Evolutionary conservation across 257 asterid genomes (phyloP).

Genomic region (Capsicum baccatum): DNA sequence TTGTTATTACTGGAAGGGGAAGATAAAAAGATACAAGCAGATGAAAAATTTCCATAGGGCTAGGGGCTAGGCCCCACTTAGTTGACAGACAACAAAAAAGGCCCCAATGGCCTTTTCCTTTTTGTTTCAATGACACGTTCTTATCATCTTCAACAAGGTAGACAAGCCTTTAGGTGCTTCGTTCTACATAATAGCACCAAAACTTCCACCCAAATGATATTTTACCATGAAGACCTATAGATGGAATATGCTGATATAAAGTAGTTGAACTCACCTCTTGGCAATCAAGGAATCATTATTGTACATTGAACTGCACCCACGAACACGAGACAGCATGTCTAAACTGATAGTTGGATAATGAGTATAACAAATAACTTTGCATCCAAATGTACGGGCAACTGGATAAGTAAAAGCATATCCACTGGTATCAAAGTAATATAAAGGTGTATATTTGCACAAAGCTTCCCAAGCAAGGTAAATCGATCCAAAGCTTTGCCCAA

Average conservation of each 20-base stretch:
- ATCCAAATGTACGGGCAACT: conserved; percentile 84
- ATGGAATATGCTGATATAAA: neutral
- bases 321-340: conserved; percentile 94
- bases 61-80: neutral
- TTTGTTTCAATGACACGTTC: neutral
- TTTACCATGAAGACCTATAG: neutral
- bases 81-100: conserved; percentile 8
- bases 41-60: neutral
- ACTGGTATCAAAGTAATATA: conserved; percentile 88
- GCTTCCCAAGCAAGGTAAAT: conserved; percentile 94
- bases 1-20: neutral
- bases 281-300: conserved; percentile 82
- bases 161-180: conserved; percentile 7
- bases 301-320: conserved; percentile 74
- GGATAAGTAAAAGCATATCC: conserved; percentile 99
- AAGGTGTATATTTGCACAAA: conserved; percentile 68
- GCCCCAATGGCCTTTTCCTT: neutral
- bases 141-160: neutral
- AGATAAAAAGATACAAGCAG: neutral
- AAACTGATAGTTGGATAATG: conserved; percentile 97
- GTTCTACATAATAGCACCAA: neutral
- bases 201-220: conserved; percentile 17
- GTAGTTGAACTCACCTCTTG: conserved; percentile 57
- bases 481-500: conserved; percentile 97
- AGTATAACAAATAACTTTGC: conserved; percentile 83